Base-by-base conservation (phyloP, 352 stramenopile genomes). In the Aphanomyces astaci region DNA sequence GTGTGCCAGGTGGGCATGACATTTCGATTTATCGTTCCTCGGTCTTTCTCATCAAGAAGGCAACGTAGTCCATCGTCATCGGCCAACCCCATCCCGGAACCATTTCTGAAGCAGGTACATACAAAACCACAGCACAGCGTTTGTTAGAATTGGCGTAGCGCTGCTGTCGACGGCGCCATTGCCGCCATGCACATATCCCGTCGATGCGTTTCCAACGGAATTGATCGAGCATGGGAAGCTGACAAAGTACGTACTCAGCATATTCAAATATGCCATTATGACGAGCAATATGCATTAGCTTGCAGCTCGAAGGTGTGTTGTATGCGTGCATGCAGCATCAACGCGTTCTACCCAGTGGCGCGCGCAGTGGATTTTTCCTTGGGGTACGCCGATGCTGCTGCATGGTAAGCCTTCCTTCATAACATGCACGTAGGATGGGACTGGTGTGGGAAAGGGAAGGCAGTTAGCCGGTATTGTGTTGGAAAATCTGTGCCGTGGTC, bases 391-490 rank as follows among this genome's bases (percentile, higher is more conserved):
- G 13, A 54, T 36, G 9, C 7, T 28, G 10, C n/a, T 3, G 24
- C 25, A 10, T 10, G 2, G 2, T 24, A 4, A 49, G 46, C 5
- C n/a, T 19, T 33, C 27, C 24, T 30, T 56, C 10, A 22, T 22
- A 64, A 49, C n/a, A n/a, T 22, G n/a, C n/a, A n/a, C n/a, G 4
- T 51, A 68, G 62, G 62, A 94, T 54, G 76, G 72, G 3, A 72
- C 74, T 11, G 84, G 81, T 31, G 80, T 92, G 55, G 86, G 86
- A 10, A 93, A 95, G 66, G 86, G 86, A 13, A 73, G 86, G 0
- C 83, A 92, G 68, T 78, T 92, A 33, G 78, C 82, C 10, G 82
- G 77, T 5, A 77, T 90, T 31, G 70, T 95, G 5, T 68, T 83
- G 11, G 80, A 95, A 64, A 78, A 84, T 33, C 75, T 76, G 24